phyloP scores from a whole-genome alignment of 192 early-diverging fungal species.

The Nowakowskiella sp. region DNA sequence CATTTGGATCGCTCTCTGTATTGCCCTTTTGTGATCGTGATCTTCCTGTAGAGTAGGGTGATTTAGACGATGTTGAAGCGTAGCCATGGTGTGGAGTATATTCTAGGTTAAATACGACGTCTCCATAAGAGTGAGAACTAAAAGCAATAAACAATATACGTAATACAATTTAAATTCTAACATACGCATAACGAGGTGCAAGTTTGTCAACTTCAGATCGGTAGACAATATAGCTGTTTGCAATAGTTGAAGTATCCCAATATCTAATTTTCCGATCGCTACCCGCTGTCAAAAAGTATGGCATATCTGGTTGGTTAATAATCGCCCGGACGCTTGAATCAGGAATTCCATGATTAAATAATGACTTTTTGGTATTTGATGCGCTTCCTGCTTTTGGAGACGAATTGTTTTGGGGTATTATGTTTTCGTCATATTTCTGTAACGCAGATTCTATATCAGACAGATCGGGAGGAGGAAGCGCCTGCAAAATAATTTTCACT shows the following conservation, averaged over 20 bases:
- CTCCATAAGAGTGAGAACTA: slow-evolving; percentile 53
- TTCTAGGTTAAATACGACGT: slow-evolving; percentile 47
- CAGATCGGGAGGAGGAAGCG: background rate
- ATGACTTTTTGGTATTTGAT: too few species aligned
- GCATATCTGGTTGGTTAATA: slow-evolving; percentile 40
- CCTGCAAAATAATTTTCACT: background rate
- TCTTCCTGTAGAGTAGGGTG: slow-evolving; percentile 9
- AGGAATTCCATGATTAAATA: background rate
- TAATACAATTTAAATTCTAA: background rate
- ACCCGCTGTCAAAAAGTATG: slow-evolving; percentile 68
- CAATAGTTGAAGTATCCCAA: slow-evolving; percentile 63
- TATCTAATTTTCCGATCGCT: slow-evolving; percentile 82
- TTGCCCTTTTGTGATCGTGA: slow-evolving; percentile 13
- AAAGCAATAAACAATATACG: slow-evolving; percentile 10
- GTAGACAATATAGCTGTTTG: slow-evolving; percentile 66
- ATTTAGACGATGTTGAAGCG: too few species aligned
- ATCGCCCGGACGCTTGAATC: slow-evolving; percentile 44
- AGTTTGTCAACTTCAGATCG: slow-evolving; percentile 49
- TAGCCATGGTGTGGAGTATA: slow-evolving; percentile 30
- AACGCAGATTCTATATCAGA: background rate
- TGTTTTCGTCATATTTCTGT: background rate
- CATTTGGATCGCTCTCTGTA: background rate
- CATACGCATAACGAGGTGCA: slow-evolving; percentile 57
- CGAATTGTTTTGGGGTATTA: background rate
- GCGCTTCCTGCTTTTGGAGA: background rate